These are phyloP conservation scores for Epichloe scottii DNA, from an alignment of 2,329 filamentous ascomycete species.

Conservation along the genomic window DNA sequence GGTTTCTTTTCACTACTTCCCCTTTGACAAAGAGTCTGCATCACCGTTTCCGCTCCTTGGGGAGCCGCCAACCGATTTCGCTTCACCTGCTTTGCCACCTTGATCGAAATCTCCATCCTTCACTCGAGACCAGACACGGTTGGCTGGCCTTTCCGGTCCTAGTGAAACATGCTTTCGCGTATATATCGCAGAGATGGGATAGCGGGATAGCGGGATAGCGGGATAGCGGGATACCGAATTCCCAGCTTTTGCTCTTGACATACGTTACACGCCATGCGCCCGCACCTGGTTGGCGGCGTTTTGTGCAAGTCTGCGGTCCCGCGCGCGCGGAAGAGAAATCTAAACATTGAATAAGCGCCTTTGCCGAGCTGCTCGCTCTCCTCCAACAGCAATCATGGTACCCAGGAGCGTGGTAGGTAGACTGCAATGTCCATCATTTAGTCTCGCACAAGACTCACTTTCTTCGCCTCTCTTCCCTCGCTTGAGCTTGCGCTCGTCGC, in stretches of 20 bases:
- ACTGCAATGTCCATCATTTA: neutral
- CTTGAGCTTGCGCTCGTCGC: neutral
- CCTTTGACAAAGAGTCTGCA: neutral
- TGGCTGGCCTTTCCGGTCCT: constrained; percentile 2
- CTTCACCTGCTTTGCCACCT: neutral
- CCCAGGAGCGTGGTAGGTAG: neutral
- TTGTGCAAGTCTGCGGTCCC: neutral
- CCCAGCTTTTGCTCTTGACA: constrained; percentile 1
- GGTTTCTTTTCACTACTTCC: neutral
- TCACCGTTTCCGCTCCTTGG: no score
- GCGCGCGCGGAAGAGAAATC: neutral
- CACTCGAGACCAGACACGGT: neutral
- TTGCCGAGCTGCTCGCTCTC: neutral
- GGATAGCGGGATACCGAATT: neutral
- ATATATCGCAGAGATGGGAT: neutral
- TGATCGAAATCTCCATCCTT: neutral
- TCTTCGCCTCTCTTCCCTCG: neutral
- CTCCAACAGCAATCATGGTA: neutral
- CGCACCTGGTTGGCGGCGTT: neutral
- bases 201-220: no score
- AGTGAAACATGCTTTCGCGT: constrained; percentile 2
- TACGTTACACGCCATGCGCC: neutral
- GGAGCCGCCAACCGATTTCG: neutral
- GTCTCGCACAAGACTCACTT: neutral
- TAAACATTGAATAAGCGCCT: neutral